A percentile compares a stretch with the other conserved stretches of the same genome.
phyloP scores from a whole-genome alignment of 2,329 filamentous ascomycete species.

The Cladobotryum protrusum region DNA sequence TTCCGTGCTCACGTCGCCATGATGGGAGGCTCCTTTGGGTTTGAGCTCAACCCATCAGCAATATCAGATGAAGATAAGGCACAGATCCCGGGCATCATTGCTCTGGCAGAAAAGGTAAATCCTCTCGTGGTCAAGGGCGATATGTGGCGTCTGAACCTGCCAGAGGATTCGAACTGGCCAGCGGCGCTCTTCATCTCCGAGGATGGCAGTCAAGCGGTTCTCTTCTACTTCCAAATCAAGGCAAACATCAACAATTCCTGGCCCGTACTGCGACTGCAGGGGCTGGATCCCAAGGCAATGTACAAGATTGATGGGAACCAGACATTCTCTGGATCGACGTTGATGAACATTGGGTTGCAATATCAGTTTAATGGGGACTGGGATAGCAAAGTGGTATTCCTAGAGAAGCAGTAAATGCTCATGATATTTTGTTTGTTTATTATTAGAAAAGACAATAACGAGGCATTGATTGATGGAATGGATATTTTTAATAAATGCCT shows the following conservation, averaged over 20 bases:
- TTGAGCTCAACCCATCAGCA: constrained; percentile 54
- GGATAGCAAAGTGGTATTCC: constrained; percentile 49
- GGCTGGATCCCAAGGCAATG: constrained; percentile 46
- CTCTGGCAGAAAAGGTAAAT: constrained; percentile 49
- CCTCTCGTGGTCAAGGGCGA: constrained; percentile 53
- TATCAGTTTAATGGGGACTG: constrained; percentile 47
- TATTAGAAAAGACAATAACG: neutral
- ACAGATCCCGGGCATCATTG: constrained; percentile 48
- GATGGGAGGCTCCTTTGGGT: constrained; percentile 62
- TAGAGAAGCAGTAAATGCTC: constrained; percentile 35
- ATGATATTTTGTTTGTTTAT: neutral
- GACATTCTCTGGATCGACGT: constrained; percentile 49
- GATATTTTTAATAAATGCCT: constrained; percentile 1
- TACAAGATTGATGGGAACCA: constrained; percentile 49
- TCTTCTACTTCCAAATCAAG: constrained; percentile 56
- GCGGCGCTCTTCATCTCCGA: constrained; percentile 53
- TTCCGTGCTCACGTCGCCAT: constrained; percentile 62
- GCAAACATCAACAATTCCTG: constrained; percentile 44
- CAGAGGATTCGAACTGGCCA: constrained; percentile 55
- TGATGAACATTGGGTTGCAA: constrained; percentile 58
- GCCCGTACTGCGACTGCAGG: constrained; percentile 49
- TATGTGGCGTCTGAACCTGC: constrained; percentile 53
- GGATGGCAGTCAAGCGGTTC: constrained; percentile 42
- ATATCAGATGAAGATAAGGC: constrained; percentile 45
- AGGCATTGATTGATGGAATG: neutral